Evolutionary conservation across 495 filamentous ascomycete species (phyloP), one percentile per base, ranked within the genome.

Genomic region (Aspergillus asperescens): DNA sequence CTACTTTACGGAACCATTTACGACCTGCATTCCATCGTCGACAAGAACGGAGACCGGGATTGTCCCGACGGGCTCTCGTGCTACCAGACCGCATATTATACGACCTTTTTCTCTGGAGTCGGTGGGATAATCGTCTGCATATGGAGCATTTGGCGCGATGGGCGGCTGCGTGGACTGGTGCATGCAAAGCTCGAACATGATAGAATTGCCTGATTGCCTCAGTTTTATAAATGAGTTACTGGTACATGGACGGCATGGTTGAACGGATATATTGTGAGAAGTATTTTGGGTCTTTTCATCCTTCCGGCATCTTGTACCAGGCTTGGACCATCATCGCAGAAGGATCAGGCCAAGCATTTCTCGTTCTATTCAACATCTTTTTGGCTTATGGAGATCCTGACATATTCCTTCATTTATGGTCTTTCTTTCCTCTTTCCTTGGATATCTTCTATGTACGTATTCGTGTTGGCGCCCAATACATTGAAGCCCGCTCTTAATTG

Each of bases 1-100:
- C 68, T 97, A 4, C 78, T 89, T 38, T 98, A 97, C 63, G 77
- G 71, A 42, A 62, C 64, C 27, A 80, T 96, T 7, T 94, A 87
- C 63, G 92, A 98, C 66, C 68, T 69, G 15, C 90, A 96, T 67
- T 89, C 81, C 38, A 71, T 84, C 37, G 65, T 87, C n/a, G 75
- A 77, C 7, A 72, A 70, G 0, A 77, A 84, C 42, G 90, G 89
- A 7, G 82, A 85, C 44, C 72, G 83, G 32, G 77, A 82, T n/a
- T 96, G 92, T 58, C 70, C 70, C 2, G 86, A 93, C 48, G 93
- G 93, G 2, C 65, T 93, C 40, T 71, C 76, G 40, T 97, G 92
- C 69, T 97, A 96, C 69, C 72, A 75, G 31, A 70, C 80, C 12
- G 91, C 92, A 3, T 97, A 96, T 61, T 83, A 77, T 51, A 77